Base-by-base conservation (phyloP, 2,329 filamentous ascomycete species). In the Curvularia lunata region DNA sequence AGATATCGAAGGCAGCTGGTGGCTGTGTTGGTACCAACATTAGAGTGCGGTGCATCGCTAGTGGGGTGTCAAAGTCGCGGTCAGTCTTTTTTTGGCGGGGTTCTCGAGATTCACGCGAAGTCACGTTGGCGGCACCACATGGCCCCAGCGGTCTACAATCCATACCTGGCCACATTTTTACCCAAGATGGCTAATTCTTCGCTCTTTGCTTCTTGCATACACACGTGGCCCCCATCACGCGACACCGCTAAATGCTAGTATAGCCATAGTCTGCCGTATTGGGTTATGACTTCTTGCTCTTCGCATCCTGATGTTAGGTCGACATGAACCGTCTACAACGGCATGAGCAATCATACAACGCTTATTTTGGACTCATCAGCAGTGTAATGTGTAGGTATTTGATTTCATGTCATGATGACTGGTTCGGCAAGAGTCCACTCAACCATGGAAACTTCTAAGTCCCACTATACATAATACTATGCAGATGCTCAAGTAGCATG, bases 1-100 rank as follows among this genome's bases (percentile, higher is more conserved):
- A 66, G 42, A 66, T 61, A 47, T 66, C 62, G 32, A 64, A 61
- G 18, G 21, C 19, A 37, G 54, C 48, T 53, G 45, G 54, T 13
- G 25, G 30, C 27, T 48, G 52, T 30, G 25, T 18, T 21, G 48
- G 27, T 23, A 28, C 50, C 38, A 27, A 38, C 30, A 51, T 55
- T 8, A 43, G 48, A 13, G 32, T 27, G 19, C 18, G 49, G 43
- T 5, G 34, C 49, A 64, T 58, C 32, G n/a, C 30, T 56, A 48
- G 52, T 42, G 45, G 42, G 23, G 47, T 32, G 32, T 30, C 40
- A 37, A 42, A 48, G 57, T 49, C 46, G 54, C 58, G 38, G 34
- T 50, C 37, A 27, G 56, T 47, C 40, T 48, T 49, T 48, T 47
- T 56, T 48, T 46, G 51, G 63, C 38, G 58, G 58, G 60, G 60